Base-by-base conservation (phyloP, 2,329 filamentous ascomycete species). In the Xylariomycetidae sp. region DNA sequence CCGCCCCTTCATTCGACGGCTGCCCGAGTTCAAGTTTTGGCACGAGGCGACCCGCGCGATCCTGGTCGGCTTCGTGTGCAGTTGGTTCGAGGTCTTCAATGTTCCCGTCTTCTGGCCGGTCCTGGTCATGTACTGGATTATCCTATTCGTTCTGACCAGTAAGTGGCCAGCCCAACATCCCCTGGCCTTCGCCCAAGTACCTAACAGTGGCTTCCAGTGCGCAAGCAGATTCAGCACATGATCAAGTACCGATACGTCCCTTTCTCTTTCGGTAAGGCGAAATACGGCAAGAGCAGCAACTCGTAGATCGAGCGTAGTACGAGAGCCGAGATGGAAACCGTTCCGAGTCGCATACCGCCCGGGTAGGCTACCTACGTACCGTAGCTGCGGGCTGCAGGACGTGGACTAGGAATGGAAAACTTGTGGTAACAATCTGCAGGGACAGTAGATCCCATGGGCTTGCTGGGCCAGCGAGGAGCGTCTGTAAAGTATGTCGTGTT, bases 21-120 rank as follows among this genome's bases (percentile, higher is more conserved):
- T 98, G 16, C 92, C 92, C 35, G 92, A 98, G 66, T 98, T 98
- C 76, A 98, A 98, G 75, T 98, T 98, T 72, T 98, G 92, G 92
- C 87, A 95, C 68, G 84, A 85, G 53, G 88, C 90, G 34, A 96
- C 90, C 36, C 79, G 88, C 56, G 90, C 90, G 35, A 76, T 96
- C 51, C 58, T 70, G 46, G 85, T 96, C 54, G 79, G 75, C 23
- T 95, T 96, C 60, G 47, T 81, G 43, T 95, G 89, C 76, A 87
- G 80, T 50, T 96, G 87, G 85, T 94, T 93, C 61, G 74, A 84
- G 55, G 71, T 95, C 57, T 98, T 96, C 67, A 87, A 98, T 64
- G 78, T 98, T 47, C 92, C 92, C 1, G 92, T 98, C 38, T 98
- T 98, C 77, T 98, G 92, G 92, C 92, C 92, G 10, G 88, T 98